Percentiles rank a stretch among this genome's conserved stretches.
Evolutionary conservation across 2,329 filamentous ascomycete species (phyloP).

Genomic region (Chrysosporium keratinophilum): DNA sequence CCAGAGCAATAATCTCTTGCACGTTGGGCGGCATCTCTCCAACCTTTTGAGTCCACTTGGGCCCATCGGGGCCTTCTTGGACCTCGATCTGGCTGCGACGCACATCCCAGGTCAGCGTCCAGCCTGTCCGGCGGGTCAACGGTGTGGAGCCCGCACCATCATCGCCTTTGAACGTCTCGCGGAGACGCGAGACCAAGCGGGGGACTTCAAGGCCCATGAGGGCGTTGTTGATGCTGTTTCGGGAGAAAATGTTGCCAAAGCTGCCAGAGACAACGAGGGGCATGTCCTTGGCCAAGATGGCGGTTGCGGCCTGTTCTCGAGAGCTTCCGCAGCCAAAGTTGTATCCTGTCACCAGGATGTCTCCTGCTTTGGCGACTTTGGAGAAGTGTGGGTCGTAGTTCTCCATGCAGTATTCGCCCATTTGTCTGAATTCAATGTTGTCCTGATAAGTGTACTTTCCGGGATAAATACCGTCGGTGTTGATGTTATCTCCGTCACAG

Average conservation of each 20-base stretch:
- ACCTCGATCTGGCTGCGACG: constrained; percentile 59
- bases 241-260: constrained; percentile 73
- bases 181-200: constrained; percentile 25
- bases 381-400: constrained; percentile 77
- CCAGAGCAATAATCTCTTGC: constrained; percentile 69
- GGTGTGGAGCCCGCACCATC: constrained; percentile 38
- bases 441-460: constrained; percentile 92
- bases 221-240: constrained; percentile 43
- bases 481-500: constrained; percentile 74
- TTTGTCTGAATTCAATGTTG: constrained; percentile 60
- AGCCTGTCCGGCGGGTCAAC: constrained; percentile 64
- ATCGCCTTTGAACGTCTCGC: constrained; percentile 30
- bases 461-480: constrained; percentile 87
- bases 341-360: constrained; percentile 76
- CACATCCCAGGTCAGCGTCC: constrained; percentile 76
- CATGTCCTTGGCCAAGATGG: constrained; percentile 70
- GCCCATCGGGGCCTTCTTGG: constrained; percentile 56
- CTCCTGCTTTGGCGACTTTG: constrained; percentile 52
- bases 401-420: constrained; percentile 85
- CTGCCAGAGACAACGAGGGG: constrained; percentile 69
- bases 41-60: constrained; percentile 67
- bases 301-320: constrained; percentile 79
- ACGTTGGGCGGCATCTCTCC: constrained; percentile 76
- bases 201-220: constrained; percentile 32
- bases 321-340: constrained; percentile 81